Conservation (phyloP, 495 filamentous ascomycete species). For the Penicillium angulare region DNA sequence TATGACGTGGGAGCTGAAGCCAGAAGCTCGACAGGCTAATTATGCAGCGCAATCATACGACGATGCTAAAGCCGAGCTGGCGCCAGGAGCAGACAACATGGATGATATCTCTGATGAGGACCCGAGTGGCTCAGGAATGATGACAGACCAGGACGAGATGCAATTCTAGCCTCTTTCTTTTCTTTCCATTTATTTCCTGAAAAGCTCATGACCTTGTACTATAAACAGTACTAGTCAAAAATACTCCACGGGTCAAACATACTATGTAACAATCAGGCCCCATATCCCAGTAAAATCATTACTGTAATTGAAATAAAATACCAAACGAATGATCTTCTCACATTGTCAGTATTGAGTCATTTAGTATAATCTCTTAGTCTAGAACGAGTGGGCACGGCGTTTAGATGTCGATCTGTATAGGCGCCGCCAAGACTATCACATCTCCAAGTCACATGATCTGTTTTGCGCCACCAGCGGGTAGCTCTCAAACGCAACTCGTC, state of each 20-base stretch:
- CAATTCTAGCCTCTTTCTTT: constrained; percentile 62
- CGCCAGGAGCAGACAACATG: constrained; percentile 42
- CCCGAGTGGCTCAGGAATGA: constrained; percentile 42
- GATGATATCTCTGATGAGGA: constrained; percentile 48
- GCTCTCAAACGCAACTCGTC: constrained; percentile 10
- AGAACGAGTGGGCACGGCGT: no score
- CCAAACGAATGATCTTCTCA: no score
- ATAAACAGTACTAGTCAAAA: no score
- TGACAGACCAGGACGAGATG: constrained; percentile 63
- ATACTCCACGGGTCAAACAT: no score
- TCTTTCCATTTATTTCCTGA: no score
- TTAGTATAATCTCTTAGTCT: no score
- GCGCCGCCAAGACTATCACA: constrained; percentile 3
- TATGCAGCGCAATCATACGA: constrained; percentile 40
- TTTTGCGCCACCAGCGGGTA: constrained; percentile 13
- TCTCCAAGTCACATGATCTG: constrained; percentile 11
- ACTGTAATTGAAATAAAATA: no score
- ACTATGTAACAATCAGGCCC: no score
- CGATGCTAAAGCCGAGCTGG: constrained; percentile 45
- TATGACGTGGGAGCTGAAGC: constrained; percentile 77
- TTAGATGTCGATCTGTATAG: neutral
- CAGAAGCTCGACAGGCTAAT: constrained; percentile 62
- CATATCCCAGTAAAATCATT: no score
- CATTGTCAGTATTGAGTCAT: no score
- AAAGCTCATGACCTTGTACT: no score